Evolutionary conservation across 2,329 filamentous ascomycete species (phyloP).

Genomic region (Sphaerulina vaccinii): DNA sequence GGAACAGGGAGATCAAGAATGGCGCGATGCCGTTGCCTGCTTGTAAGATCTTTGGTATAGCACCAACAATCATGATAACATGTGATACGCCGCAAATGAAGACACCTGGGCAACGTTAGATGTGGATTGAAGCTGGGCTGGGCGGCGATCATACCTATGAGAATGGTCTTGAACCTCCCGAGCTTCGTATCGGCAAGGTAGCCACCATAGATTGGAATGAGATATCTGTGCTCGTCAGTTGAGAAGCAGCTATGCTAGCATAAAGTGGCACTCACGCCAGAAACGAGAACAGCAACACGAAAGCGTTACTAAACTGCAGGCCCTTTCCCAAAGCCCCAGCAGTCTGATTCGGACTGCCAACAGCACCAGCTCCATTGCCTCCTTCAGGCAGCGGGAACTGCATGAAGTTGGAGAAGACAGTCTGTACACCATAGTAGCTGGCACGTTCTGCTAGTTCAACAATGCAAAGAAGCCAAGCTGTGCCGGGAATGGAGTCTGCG

Average conservation of each 20-base stretch:
- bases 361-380: constrained; percentile 39
- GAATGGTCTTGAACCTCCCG: constrained; percentile 27
- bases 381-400: constrained; percentile 57
- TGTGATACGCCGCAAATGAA: constrained; percentile 27
- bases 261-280: constrained; percentile 39
- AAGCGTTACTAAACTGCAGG: constrained; percentile 53
- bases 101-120: constrained; percentile 17
- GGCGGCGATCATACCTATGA: constrained; percentile 7
- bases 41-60: constrained; percentile 26
- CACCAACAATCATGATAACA: constrained; percentile 26
- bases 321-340: constrained; percentile 61
- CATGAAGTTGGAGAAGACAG: constrained; percentile 61
- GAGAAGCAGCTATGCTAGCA: neutral
- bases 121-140: neutral
- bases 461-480: constrained; percentile 53
- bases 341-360: constrained; percentile 34
- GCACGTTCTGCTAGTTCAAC: constrained; percentile 63
- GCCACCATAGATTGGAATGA: constrained; percentile 49
- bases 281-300: constrained; percentile 57
- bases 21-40: constrained; percentile 25
- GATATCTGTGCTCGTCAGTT: constrained; percentile 39
- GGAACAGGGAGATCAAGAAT: constrained; percentile 60
- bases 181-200: constrained; percentile 30
- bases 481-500: constrained; percentile 51
- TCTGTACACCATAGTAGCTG: constrained; percentile 59